Evolutionary conservation across 805 yeast species (phyloP), one percentile per base, ranked within the genome.

Genomic region (Zygosaccharomyces kombuchaensis): DNA sequence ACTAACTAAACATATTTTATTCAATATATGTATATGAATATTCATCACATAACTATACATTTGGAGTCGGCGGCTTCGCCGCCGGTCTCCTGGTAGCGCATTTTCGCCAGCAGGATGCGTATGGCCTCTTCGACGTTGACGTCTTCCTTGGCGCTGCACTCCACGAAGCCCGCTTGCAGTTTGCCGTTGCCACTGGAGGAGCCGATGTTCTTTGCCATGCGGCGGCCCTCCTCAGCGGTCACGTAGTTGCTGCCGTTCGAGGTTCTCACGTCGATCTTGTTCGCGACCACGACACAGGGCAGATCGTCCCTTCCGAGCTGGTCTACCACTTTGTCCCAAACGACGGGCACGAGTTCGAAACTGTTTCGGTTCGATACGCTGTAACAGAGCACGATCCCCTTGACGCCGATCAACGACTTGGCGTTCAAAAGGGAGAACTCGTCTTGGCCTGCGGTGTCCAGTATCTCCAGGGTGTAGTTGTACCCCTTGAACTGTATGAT

Each of bases 391-490:
- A 89, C 70, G 60, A 85, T 85, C 1, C 96, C 97, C 58, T 87
- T 93, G 27, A 85, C 80, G 13, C 90, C 93, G 38, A 84, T 82
- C 40, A 87, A 68, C 45, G 85, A 82, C 55, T 85, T 84, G 64
- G 85, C 87, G 57, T 81, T 85, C 66, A 89, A 76, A 52, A 86
- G 79, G 40, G 87, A 78, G 62, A 82, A 86, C 69, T 88, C 96
- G 65, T 88, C 96, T 69, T 87, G 95, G 6, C 96, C 96, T 0
- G 96, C 96, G 0, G 96, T 89, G 60, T 89, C 97, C 49, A 88
- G 70, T 44, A 89, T 85, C 63, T 88, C 96, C 21, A 90, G 78
- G 43, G 82, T 81, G 62, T 84, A 89, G 44, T 83, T 86, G 55
- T 81, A 83, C 50, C 84, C 84, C 50, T 84, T 78, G 63, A 83